Evolutionary conservation across 2,329 filamentous ascomycete species (phyloP).

Genomic region (Nigrospora osmanthi): DNA sequence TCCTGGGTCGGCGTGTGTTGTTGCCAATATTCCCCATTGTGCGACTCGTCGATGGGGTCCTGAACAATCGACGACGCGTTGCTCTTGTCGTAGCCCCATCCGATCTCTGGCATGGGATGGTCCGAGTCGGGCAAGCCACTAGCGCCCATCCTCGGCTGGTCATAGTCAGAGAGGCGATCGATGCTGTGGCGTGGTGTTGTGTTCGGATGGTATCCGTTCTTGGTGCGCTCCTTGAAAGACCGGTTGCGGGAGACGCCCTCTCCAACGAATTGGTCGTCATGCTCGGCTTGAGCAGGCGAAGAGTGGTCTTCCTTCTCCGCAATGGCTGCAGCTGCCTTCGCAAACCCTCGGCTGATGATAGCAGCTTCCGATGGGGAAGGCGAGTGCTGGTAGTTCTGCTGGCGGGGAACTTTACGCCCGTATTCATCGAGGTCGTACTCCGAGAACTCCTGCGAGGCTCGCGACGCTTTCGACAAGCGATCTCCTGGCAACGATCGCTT

Average conservation of each 20-base stretch:
- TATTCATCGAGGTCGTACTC: conserved; percentile 53
- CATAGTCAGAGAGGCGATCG: conserved; percentile 44
- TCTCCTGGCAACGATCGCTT: conserved; percentile 17
- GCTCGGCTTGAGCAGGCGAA: conserved; percentile 21
- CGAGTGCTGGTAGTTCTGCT: conserved; percentile 34
- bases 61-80: conserved; percentile 73
- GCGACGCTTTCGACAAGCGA: conserved; percentile 28
- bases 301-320: conserved; percentile 33
- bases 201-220: conserved; percentile 45
- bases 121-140: conserved; percentile 62
- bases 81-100: conserved; percentile 49
- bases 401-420: conserved; percentile 43
- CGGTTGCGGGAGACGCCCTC: conserved; percentile 51
- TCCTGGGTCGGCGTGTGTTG: conserved; percentile 25
- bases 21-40: conserved; percentile 21
- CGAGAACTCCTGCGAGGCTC: conserved; percentile 31
- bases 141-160: conserved; percentile 52
- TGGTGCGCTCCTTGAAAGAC: conserved; percentile 59
- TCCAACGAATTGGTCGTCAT: conserved; percentile 31
- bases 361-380: conserved; percentile 50
- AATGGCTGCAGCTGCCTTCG: conserved; percentile 39
- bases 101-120: conserved; percentile 71
- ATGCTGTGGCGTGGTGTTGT: conserved; percentile 52
- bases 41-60: conserved; percentile 55
- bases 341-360: conserved; percentile 49